Base-by-base conservation (phyloP, 202 grass and related monocot genomes). In the Dendrocalamus latiflorus region DNA sequence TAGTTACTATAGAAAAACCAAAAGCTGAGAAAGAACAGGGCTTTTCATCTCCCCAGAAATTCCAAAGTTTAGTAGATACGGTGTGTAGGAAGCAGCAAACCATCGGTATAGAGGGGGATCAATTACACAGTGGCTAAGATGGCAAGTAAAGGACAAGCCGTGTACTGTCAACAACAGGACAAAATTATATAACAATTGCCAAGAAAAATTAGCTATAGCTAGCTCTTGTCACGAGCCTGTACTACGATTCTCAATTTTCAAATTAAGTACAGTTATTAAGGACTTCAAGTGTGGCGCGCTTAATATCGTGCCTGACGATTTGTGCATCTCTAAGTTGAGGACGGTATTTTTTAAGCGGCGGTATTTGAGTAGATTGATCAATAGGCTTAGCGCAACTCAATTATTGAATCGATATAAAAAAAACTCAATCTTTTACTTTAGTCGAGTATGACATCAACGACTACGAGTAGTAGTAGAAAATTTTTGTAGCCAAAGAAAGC, bases 21-120 rank as follows among this genome's bases (percentile, higher is more conserved):
- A n/a, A n/a, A n/a, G n/a, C n/a, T n/a, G n/a, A n/a, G n/a, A n/a
- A n/a, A n/a, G n/a, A n/a, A n/a, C n/a, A n/a, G n/a, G n/a, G n/a
- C n/a, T n/a, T 66, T 80, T 67, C 59, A 12, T 48, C 59, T 74
- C 57, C 66, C 75, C 45, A 86, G 34, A 71, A 86, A 86, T 86
- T 72, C 69, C 60, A 81, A 59, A 60, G 7, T 28, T 43, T 57
- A 65, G 57, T 59, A 55, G 69, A 39, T 47, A 49, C 58, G 78
- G 78, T 44, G 45, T 65, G 18, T 70, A 11, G 66, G 22, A 79
- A 22, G 28, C 17, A 8, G 44, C 48, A 55, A 83, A 34, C 16
- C 13, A 26, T 58, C 38, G 12, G 58, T 22, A 37, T 34, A 44
- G 51, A 34, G 9, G 14, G 63, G 69, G 80, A n/a, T n/a, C n/a